phyloP scores from a whole-genome alignment of 2,329 filamentous ascomycete genomes.

The Fusarium verticillioides region DNA sequence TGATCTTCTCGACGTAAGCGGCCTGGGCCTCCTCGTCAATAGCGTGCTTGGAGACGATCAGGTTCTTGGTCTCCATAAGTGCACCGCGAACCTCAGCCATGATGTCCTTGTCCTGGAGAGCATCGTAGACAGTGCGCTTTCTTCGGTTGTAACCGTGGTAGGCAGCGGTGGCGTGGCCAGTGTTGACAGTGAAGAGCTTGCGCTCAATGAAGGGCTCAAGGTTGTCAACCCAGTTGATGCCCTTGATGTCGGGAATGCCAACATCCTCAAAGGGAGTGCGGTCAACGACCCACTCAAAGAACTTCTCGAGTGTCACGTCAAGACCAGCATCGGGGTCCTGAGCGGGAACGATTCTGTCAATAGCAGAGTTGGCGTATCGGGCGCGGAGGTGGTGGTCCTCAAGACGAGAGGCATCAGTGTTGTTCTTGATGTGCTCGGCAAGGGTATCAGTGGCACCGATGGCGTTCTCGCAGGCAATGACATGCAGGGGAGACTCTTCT shows the following conservation, averaged over 20 bases:
- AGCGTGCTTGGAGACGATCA: conserved; percentile 88
- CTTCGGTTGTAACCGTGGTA: conserved; percentile 92
- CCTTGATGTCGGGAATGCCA: conserved; percentile 76
- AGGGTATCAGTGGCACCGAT: conserved; percentile 94
- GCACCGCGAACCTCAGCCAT: conserved; percentile 81
- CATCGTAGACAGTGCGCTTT: conserved; percentile 90
- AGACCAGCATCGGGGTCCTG: conserved; percentile 84
- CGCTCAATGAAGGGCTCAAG: conserved; percentile 97
- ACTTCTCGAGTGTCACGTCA: conserved; percentile 96
- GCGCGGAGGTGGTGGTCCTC: conserved; percentile 78
- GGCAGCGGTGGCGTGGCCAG: conserved; percentile 92
- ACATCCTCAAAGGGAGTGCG: conserved; percentile 81
- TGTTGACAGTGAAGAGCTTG: conserved; percentile 99
- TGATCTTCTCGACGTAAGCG: conserved; percentile 91
- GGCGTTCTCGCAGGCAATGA: conserved; percentile 98
- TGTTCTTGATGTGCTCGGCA: conserved; percentile 81
- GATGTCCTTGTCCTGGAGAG: conserved; percentile 83
- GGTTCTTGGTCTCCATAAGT: conserved; percentile 83
- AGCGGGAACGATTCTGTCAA: conserved; percentile 96
- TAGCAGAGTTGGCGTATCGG: conserved; percentile 95
- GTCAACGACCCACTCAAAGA: conserved; percentile 99
- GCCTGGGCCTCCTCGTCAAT: conserved; percentile 81
- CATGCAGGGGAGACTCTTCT: conserved; percentile 75
- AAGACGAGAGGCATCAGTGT: conserved; percentile 76
- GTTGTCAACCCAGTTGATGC: conserved; percentile 92